phyloP scores from a whole-genome alignment of 768 basidiomycete species.

The Lactarius deliciosus region DNA sequence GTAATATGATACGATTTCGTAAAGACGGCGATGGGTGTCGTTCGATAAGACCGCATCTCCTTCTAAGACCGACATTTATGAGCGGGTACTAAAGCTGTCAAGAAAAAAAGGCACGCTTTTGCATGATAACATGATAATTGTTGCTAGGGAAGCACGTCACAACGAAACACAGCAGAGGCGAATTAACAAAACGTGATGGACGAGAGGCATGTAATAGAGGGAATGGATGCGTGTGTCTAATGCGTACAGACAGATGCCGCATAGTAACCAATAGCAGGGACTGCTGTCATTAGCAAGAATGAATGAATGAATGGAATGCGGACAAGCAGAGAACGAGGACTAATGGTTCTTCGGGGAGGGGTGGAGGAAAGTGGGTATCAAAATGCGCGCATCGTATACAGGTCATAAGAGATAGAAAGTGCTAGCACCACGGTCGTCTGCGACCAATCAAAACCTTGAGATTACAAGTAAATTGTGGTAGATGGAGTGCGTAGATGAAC shows the following conservation, averaged over 20 bases:
- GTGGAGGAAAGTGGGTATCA: constrained; percentile 22
- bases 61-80: constrained; percentile 1
- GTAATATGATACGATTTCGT: not conserved
- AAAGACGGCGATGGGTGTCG: not conserved
- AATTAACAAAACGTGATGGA: constrained; percentile 38
- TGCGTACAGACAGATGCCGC: constrained; percentile 52
- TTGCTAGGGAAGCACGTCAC: constrained; percentile 15
- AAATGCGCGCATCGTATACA: constrained; percentile 16
- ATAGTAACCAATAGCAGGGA: constrained; percentile 35
- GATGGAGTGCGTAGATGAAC: constrained; percentile 18
- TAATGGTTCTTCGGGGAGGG: constrained; percentile 22
- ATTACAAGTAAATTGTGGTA: constrained; percentile 25
- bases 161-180: constrained; percentile 23
- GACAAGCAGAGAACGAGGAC: constrained; percentile 12
- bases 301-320: constrained; percentile 10
- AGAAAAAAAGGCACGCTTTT: not conserved
- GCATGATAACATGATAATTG: constrained; percentile 12
- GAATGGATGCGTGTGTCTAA: constrained; percentile 64
- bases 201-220: constrained; percentile 35
- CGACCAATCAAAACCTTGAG: constrained; percentile 20
- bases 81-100: constrained; percentile 14
- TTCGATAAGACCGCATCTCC: constrained; percentile 3
- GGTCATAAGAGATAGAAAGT: constrained; percentile 14
- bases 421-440: constrained; percentile 23
- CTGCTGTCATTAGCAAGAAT: constrained; percentile 28